Base-by-base conservation (phyloP, 2,329 filamentous ascomycete species). In the Stachybotrys echinatus region DNA sequence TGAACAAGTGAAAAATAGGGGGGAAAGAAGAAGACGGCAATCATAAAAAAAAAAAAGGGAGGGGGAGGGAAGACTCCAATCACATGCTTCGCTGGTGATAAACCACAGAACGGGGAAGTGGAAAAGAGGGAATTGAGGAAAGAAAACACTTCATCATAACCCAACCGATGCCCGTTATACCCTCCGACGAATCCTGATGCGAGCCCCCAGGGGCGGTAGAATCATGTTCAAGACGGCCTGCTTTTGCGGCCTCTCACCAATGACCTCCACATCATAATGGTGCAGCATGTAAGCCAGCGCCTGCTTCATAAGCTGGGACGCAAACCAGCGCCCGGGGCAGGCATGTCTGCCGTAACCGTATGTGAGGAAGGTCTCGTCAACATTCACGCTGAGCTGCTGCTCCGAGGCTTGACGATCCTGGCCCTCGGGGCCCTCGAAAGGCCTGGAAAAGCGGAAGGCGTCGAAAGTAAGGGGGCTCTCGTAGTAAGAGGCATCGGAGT, bases 311-410 rank as follows among this genome's bases (percentile, higher is more conserved):
- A 22, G 19, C 42, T 44, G 42, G 19, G 42, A 63, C 0, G 68
- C 67, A 48, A 70, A 63, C 49, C 64, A 60, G 1, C 65, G 48
- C 1, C 67, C 67, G 0, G 67, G 68, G 40, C 64, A 69, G 1
- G 65, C 52, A 44, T 68, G 63, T 2, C 54, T 58, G 1, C 66
- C 66, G 1, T 65, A 66, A 1, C 66, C 66, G 43, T 67, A 69
- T 1, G 66, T 21, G 19, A 44, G 42, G 21, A 44, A 23, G 19
- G n/a, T 23, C 22, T 44, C 42, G 42, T 23, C 64, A 19, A 62
- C 53, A 14, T 57, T 65, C 1, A 61, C 60, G 3, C 53, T 57
- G 42, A 57, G 60, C 17, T 53, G 55, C 31, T 34, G 52, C 20
- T 52, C 47, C 19, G 17, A n/a, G 12, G 38, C 10, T 18, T 40